Evolutionary conservation across 1,284 basidiomycete genomes (phyloP), one percentile per base, ranked within the genome.

Genomic region (Cutaneotrichosporon curvatum): DNA sequence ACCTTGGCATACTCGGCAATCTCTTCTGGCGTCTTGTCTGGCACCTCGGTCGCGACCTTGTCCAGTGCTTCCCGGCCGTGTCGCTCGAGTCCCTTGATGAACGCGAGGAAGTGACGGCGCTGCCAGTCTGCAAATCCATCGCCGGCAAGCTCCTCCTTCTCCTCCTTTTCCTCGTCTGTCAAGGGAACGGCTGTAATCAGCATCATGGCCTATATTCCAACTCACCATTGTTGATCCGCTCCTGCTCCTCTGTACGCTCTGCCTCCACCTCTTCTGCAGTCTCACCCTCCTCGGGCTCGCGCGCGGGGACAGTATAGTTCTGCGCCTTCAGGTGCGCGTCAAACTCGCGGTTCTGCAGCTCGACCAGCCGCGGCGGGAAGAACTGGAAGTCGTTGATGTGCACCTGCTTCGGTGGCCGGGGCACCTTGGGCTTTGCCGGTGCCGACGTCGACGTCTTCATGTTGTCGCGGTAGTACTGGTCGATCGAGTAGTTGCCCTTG

Each of bases 341-440:
- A 25, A 84, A 74, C 69, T 97, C 95, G 48, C 84, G 81, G 60
- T 95, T 87, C 67, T 97, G 91, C 37, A 97, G 74, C 60, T 84
- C 84, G 10, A 81, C 78, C 9, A 98, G 74, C 39, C 84, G 78
- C 0, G 83, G 79, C 3, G 92, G 87, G 75, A 88, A 96, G 78
- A 99, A 98, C 65, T 98, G 94, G 78, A 92, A 96, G 68, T 97
- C 94, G 73, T 94, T 84, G 57, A 88, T 91, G 57, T 37, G 58
- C 49, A 92, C 80, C 71, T 95, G 89, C 70, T 94, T 94, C 10
- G 92, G 92, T 3, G 88, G 87, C 16, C 85, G 78, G 2, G 88
- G 85, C 30, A 89, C 72, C 67, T 89, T 92, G 0, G 87, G 83
- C 66, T 91, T 89, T 53, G 91, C 87, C 1, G 79, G 74, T 70